Conservation (phyloP, 352 stramenopile genomes). For the Phytopythium mirpurense region DNA sequence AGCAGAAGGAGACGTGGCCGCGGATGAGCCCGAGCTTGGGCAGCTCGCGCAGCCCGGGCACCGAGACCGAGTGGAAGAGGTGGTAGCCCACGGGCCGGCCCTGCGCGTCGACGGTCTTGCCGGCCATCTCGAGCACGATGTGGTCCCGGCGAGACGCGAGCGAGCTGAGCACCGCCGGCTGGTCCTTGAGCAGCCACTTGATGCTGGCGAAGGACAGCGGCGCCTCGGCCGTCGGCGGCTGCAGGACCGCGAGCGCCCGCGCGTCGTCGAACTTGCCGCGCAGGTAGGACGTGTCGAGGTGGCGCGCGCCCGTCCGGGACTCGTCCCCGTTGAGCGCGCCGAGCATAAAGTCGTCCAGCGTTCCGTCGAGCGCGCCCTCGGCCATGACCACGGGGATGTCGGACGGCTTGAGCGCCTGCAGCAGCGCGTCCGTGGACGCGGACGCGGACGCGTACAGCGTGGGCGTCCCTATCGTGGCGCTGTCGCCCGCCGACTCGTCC, state of each 20-base stretch:
- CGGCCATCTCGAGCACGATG: constrained; percentile 8
- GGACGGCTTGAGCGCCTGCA: constrained; percentile 8
- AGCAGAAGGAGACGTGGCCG: constrained; percentile 6
- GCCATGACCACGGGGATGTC: constrained; percentile 8
- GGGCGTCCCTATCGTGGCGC: neutral
- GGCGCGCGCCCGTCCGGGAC: neutral
- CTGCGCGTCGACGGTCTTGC: neutral
- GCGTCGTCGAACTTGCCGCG: constrained; percentile 10
- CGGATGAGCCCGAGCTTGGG: constrained; percentile 6
- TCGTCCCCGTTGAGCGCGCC: constrained; percentile 6
- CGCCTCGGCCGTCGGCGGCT: constrained; percentile 2
- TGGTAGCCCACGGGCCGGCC: neutral
- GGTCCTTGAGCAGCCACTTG: constrained; percentile 13
- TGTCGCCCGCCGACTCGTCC: constrained; percentile 3
- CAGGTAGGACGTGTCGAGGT: constrained; percentile 3
- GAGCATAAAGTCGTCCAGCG: constrained; percentile 10
- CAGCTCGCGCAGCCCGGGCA: constrained; percentile 5
- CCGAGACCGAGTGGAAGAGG: constrained; percentile 7
- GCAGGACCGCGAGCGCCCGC: neutral
- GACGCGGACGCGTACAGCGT: neutral
- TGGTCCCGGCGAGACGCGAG: constrained; percentile 7
- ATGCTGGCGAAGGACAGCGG: constrained; percentile 7
- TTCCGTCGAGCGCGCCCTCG: constrained; percentile 6
- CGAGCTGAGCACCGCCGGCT: constrained; percentile 5
- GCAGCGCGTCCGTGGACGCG: constrained; percentile 1